Evolutionary conservation across 345 rosid species (phyloP), one percentile per base, ranked within the genome.

Genomic region (Murraya paniculata): DNA sequence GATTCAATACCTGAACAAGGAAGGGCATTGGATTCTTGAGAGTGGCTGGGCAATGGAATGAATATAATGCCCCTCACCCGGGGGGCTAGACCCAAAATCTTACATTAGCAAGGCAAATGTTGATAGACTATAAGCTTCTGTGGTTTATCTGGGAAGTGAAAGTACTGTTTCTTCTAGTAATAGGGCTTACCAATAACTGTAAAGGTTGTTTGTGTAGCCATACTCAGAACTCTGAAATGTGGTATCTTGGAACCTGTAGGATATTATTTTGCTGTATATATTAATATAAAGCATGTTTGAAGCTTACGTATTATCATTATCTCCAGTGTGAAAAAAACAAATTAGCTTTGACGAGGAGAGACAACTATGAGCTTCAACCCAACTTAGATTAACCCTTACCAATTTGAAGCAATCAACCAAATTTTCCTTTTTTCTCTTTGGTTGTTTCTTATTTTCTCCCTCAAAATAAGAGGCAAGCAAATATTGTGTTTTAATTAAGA

Each of bases 21-120:
- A 33, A 14, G 28, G 10, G 36, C 71, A 57, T 33, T 72, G 68
- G 78, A 24, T 62, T 38, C 72, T 78, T 71, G 31, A 50, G 21
- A 24, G 28, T 41, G 70, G 62, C 2, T 53, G 65, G 64, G 27
- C 35, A 19, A 30, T 60, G 16, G 24, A 39, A 14, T 27, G 39
- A 27, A 41, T 36, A 24, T 8, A n/a, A 57, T 3, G 16, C 61
- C 50, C 25, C 58, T 33, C 50, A 45, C 50, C 65, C 13, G n/a
- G n/a, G 22, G 41, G 39, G 60, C 14, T 71, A 45, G 41, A 16
- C 25, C 58, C 38, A 67, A 27, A 41, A 67, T 67, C 65, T 67
- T 67, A 7, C 0, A 10, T 67, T n/a, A n/a, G 30, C 38, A 9
- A 66, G 33, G n/a, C 21, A 64, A 64, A 6, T 18, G 50, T 66